Base-by-base conservation (phyloP, 1,139 yeast species). In the Geotrichum australiense region DNA sequence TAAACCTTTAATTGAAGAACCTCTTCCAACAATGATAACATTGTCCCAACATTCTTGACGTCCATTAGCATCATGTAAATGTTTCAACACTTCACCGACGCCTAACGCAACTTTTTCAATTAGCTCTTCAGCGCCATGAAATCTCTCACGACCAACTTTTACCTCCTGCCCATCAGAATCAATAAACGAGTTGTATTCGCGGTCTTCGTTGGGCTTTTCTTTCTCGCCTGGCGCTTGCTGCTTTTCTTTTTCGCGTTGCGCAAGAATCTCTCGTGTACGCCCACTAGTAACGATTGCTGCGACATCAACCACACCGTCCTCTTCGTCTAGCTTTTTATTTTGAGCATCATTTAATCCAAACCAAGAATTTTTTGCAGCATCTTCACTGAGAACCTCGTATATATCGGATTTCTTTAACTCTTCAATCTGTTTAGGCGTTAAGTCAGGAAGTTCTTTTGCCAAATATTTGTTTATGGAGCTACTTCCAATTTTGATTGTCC, bases 1-100 rank as follows among this genome's bases (percentile, higher is more conserved):
- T 49, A 91, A 74, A 0, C 97, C 97, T 25, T 73, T 73, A 39
- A 89, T 80, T 34, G 73, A 70, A 40, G 80, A 70, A 0, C 95
- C 83, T 15, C 80, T 74, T 2, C 98, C 98, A 31, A 79, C 73
- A 41, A 89, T 63, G 16, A 89, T 74, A 45, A 91, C 65, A 61
- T 85, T 86, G 53, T 87, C 94, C 76, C 86, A 91, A 53, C 91
- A 76, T 44, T 82, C 91, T 61, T 83, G 94, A 50, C 93, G 74
- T 57, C 79, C 80, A 50, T 72, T 74, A 28, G 79, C 64, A 52
- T 84, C 93, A 24, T 80, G 80, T 25, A 86, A 68, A 43, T 69
- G 68, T 14, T 62, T 56, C 46, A 86, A 64, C 0, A 77, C 67
- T 24, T 66, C 64, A 45, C 76, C 77, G 3, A 84, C 73, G 5